Conservation (phyloP, 1,139 yeast species). For the Nakaseomyces sp. region DNA sequence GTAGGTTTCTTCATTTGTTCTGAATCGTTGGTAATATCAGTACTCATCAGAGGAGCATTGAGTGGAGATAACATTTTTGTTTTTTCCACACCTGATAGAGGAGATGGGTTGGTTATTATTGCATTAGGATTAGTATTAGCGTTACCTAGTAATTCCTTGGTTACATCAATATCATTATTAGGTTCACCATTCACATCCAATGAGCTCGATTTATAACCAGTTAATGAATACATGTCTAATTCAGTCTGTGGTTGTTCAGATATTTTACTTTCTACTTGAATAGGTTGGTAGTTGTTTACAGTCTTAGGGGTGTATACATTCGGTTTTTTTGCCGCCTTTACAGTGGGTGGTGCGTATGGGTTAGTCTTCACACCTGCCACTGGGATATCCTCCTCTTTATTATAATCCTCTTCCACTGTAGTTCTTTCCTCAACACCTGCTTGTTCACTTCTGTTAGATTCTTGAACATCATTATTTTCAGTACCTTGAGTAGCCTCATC, state of each 20-base stretch:
- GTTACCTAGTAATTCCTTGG: neutral
- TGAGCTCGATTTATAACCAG: conserved; percentile 4
- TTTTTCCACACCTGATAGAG: neutral
- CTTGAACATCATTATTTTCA: no score
- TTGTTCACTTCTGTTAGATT: no score
- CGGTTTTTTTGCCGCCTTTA: neutral
- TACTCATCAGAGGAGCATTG: no score
- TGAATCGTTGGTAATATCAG: neutral
- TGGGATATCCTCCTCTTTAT: neutral
- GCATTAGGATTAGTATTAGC: neutral
- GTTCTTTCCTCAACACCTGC: no score
- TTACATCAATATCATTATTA: neutral
- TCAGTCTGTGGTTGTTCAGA: neutral
- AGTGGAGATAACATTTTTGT: neutral
- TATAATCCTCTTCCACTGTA: neutral
- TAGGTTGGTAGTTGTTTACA: neutral
- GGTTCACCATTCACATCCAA: neutral
- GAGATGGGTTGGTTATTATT: neutral
- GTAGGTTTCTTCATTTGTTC: neutral
- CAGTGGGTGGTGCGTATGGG: neutral
- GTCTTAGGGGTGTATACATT: neutral
- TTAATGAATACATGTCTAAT: conserved; percentile 1
- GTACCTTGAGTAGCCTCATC: no score
- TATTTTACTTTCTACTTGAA: neutral
- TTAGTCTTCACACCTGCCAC: neutral